Conservation (phyloP, 2,329 filamentous ascomycete genomes). For the Macrophomina phaseolina region DNA sequence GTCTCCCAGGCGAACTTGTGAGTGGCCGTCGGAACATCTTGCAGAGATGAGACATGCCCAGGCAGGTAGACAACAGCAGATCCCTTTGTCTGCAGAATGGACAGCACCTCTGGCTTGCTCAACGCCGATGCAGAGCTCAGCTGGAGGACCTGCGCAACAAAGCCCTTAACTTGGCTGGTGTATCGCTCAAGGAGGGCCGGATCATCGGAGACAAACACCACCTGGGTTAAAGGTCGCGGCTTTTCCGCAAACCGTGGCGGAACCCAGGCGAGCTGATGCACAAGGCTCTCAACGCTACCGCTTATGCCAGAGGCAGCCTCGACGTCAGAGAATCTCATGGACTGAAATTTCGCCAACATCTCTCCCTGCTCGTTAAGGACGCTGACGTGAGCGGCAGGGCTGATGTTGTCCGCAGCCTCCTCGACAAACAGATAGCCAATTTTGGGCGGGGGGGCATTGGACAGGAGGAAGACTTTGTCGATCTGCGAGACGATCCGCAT, state of each 20-base stretch:
- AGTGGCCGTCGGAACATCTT: conserved; percentile 29
- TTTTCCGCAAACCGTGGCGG: conserved; percentile 43
- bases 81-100: conserved; percentile 18
- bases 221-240: conserved; percentile 35
- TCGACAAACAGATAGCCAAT: conserved; percentile 44
- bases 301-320: conserved; percentile 37
- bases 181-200: conserved; percentile 31
- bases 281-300: conserved; percentile 40
- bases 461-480: conserved; percentile 36
- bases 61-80: conserved; percentile 33
- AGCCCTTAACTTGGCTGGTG: conserved; percentile 30
- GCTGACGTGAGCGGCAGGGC: conserved; percentile 39
- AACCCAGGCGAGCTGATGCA: conserved; percentile 48
- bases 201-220: conserved; percentile 38
- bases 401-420: conserved; percentile 35
- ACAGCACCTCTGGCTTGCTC: conserved; percentile 20
- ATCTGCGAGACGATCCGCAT: conserved; percentile 48
- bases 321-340: conserved; percentile 50
- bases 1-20: conserved; percentile 34
- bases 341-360: conserved; percentile 40
- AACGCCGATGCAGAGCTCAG: conserved; percentile 9
- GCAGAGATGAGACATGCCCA: conserved; percentile 20
- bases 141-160: conserved; percentile 17
- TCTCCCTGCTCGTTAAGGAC: conserved; percentile 38
- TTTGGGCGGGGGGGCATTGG: conserved; percentile 37